Base-by-base conservation (phyloP, 2,329 filamentous ascomycete species). In the Mycocentrospora acerina region DNA sequence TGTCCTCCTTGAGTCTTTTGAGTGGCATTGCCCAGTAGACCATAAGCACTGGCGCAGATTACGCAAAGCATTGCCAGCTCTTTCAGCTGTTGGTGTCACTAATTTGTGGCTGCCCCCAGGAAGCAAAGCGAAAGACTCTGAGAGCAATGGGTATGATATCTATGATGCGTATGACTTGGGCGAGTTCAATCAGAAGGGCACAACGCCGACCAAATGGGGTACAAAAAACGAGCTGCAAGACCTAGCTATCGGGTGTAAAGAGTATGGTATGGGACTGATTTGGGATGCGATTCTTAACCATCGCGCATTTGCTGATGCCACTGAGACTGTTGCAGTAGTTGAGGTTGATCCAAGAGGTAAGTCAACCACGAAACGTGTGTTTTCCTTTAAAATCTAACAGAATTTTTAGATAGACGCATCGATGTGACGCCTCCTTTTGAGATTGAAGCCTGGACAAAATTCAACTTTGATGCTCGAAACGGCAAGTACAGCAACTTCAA, bases 261-360 rank as follows among this genome's bases (percentile, higher is more conserved):
- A 71, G 14, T 43, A 71, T 18, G 75, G 74, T 0, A 67, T 86
- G 8, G 73, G 75, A 0, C 54, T 85, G 1, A 72, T 83, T 43
- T 86, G 80, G 71, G 83, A 86, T 62, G 78, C 81, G 4, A 81
- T 87, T 7, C 66, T 86, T 31, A 86, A 85, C 51, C 83, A 86
- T 56, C 84, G 83, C 55, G 79, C 81, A 7, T 82, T 75, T 2
- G 82, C 79, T 3, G 83, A 86, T 59, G 70, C 71, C 39, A 79
- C 74, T 28, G 82, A 86, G 55, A 73, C 73, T 35, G 81, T 75
- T 32, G 64, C 67, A 44, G 83, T 78, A 2, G 73, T 83, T 31
- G 78, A 82, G 59, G 82, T 86, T 16, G 75, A 86, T 57, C 24
- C 38, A 13, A 40, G 52, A 36, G 44, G 43, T 46, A 16, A 7